A percentile compares a stretch with the other conserved stretches of the same genome.
Evolutionary conservation across 192 early-diverging fungal species (phyloP).

Genomic region (Anaeromyces robustus): DNA sequence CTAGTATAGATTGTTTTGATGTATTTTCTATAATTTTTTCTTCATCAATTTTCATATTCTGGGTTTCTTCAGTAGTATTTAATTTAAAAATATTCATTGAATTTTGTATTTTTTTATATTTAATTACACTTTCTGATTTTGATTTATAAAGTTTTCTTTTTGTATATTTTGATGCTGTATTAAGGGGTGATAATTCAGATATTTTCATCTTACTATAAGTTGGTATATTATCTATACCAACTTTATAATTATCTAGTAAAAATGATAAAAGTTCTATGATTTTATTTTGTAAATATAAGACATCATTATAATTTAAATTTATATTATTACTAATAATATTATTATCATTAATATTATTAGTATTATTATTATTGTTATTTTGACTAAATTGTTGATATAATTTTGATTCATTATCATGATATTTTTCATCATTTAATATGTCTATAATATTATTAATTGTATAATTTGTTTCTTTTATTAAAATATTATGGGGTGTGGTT

Average conservation of each 20-base stretch:
- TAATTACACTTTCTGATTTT: not conserved
- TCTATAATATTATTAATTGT: not conserved
- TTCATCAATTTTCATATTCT: too few species aligned
- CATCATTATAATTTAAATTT: not conserved
- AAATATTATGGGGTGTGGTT: not conserved
- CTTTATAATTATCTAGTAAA: not conserved
- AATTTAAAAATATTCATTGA: not conserved
- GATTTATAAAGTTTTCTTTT: not conserved
- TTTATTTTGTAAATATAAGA: not conserved
- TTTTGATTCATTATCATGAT: not conserved
- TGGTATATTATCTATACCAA: not conserved
- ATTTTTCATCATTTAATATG: not conserved
- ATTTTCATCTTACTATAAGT: not conserved
- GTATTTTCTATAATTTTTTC: too few species aligned
- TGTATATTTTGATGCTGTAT: not conserved
- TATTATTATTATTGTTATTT: too few species aligned
- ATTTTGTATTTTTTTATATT: not conserved
- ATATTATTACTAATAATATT: too few species aligned
- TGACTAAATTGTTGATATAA: not conserved
- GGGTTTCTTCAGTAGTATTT: not conserved
- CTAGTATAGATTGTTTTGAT: too few species aligned
- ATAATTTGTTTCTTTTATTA: not conserved
- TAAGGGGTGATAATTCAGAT: not conserved
- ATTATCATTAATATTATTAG: too few species aligned
- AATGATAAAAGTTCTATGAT: not conserved